phyloP scores from a whole-genome alignment of 2,329 filamentous ascomycete species.

The Purpureocillium lavendulum region DNA sequence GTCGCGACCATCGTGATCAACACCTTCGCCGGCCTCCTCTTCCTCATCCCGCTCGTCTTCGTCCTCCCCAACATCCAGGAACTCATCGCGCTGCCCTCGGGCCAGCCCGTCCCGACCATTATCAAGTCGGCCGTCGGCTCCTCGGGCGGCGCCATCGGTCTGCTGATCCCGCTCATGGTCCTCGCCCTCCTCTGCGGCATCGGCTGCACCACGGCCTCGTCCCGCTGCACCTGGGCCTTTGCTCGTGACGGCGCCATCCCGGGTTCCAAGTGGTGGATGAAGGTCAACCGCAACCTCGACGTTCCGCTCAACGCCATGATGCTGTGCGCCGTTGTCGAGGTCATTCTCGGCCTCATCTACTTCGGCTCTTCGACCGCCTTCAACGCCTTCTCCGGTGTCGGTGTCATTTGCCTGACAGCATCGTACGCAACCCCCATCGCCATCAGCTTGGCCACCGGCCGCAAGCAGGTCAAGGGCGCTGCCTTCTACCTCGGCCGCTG shows the following conservation, averaged over 20 bases:
- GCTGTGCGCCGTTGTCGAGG: constrained; percentile 57
- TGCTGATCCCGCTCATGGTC: constrained; percentile 57
- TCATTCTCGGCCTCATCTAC: constrained; percentile 58
- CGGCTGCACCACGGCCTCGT: constrained; percentile 60
- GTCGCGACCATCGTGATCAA: constrained; percentile 60
- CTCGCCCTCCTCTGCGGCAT: constrained; percentile 60
- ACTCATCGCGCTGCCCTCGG: constrained; percentile 43
- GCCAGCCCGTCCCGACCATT: constrained; percentile 57
- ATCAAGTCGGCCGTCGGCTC: constrained; percentile 54
- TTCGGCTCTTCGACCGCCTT: constrained; percentile 63
- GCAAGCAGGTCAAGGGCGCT: constrained; percentile 47
- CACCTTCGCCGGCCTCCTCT: constrained; percentile 56
- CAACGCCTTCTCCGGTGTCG: constrained; percentile 63
- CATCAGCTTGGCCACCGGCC: constrained; percentile 52
- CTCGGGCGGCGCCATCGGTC: constrained; percentile 50
- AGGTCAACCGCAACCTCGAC: constrained; percentile 53
- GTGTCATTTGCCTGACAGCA: constrained; percentile 61
- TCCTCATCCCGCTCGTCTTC: constrained; percentile 61
- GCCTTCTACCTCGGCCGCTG: constrained; percentile 54
- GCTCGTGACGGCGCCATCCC: constrained; percentile 63
- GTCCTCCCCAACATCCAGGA: constrained; percentile 55
- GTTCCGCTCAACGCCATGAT: constrained; percentile 66
- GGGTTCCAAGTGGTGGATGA: constrained; percentile 50
- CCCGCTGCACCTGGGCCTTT: constrained; percentile 62
- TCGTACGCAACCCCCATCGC: constrained; percentile 61